A percentile compares a stretch with the other conserved stretches of the same genome.
phyloP scores from a whole-genome alignment of 495 filamentous ascomycete genomes.

The Penicillium bialowiezense region DNA sequence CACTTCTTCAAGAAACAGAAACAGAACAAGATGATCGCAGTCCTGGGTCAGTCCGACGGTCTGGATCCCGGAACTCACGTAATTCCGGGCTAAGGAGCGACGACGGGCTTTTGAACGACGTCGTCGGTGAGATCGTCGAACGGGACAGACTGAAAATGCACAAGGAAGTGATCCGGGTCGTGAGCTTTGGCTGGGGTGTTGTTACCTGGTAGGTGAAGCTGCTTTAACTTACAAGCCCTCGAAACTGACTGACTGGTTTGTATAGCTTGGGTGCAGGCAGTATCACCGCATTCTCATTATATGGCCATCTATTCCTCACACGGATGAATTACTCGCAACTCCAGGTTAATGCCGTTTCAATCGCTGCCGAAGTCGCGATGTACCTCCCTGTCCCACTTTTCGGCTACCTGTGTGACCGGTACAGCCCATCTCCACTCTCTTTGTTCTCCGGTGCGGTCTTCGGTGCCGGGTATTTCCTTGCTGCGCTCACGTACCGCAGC shows the following conservation, averaged over 20 bases:
- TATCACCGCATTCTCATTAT: slow-evolving; percentile 85
- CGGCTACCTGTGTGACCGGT: slow-evolving; percentile 86
- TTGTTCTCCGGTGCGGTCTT: slow-evolving; percentile 71
- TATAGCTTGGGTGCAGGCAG: slow-evolving; percentile 73
- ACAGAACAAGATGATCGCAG: slow-evolving; percentile 17
- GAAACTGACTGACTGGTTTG: slow-evolving; percentile 5
- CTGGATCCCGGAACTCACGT: slow-evolving; percentile 21
- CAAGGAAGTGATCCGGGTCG: slow-evolving; percentile 47
- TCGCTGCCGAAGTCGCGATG: slow-evolving; percentile 78
- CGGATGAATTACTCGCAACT: slow-evolving; percentile 83
- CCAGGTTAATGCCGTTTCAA: slow-evolving; percentile 85
- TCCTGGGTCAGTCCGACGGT: slow-evolving; percentile 9
- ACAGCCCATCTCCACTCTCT: slow-evolving; percentile 71
- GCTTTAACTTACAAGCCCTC: background rate
- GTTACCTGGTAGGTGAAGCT: slow-evolving; percentile 48
- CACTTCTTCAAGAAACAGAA: slow-evolving; percentile 38
- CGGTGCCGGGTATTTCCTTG: slow-evolving; percentile 76
- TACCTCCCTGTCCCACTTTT: slow-evolving; percentile 88
- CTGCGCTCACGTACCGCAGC: slow-evolving; percentile 71
- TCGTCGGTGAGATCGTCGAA: slow-evolving; percentile 59
- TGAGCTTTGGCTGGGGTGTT: slow-evolving; percentile 60
- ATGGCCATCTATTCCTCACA: slow-evolving; percentile 82
- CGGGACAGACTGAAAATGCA: slow-evolving; percentile 53
- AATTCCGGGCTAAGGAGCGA: slow-evolving; percentile 29
- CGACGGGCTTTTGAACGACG: slow-evolving; percentile 57